Conservation (phyloP, 2,329 filamentous ascomycete species). For the Penicillium sp. region DNA sequence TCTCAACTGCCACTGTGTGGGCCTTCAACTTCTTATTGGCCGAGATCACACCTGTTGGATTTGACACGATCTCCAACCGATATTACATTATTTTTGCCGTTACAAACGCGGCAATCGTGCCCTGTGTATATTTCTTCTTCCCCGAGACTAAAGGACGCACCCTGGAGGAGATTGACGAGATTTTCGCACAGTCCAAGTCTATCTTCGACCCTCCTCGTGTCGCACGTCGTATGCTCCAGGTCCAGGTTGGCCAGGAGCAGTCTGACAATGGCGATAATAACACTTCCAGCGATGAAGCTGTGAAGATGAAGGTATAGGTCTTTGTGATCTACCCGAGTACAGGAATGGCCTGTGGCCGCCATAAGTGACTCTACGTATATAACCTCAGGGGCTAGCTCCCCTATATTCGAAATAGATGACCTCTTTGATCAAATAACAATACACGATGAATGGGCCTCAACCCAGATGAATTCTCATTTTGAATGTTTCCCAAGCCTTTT, state of each 20-base stretch:
- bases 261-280: background rate
- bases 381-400: background rate
- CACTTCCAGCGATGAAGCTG: background rate
- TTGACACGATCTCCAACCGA: conserved; percentile 48
- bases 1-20: conserved; percentile 52
- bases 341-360: background rate
- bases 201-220: conserved; percentile 13
- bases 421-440: background rate
- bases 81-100: conserved; percentile 48
- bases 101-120: conserved; percentile 37
- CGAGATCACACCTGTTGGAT: conserved; percentile 39
- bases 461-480: background rate
- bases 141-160: conserved; percentile 41
- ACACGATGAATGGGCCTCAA: background rate
- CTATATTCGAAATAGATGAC: background rate
- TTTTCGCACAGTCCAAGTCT: conserved; percentile 34
- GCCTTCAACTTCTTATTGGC: conserved; percentile 40
- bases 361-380: background rate
- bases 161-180: conserved; percentile 42
- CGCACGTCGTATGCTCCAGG: background rate
- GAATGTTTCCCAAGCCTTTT: background rate
- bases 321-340: background rate
- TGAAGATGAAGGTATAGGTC: background rate
- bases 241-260: conserved; percentile 1
- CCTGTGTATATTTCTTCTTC: conserved; percentile 39